Evolutionary conservation across 192 early-diverging fungal genomes (phyloP).

Genomic region (Bifiguratus adelaidae): DNA sequence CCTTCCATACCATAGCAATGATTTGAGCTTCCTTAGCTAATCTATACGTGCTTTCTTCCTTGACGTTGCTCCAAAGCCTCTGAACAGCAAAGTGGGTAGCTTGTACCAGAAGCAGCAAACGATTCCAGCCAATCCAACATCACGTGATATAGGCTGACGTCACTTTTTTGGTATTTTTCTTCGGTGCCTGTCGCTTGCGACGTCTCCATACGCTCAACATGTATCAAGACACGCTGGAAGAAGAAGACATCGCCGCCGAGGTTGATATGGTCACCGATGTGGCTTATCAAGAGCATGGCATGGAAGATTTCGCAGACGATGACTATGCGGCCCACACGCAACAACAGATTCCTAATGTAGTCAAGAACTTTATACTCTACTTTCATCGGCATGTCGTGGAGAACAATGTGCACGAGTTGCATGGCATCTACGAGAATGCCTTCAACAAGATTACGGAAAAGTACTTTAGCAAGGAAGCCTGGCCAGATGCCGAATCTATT

Average conservation of each 20-base stretch:
- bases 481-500: conserved; percentile 83
- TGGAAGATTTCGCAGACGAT: conserved; percentile 28
- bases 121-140: no score
- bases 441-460: conserved; percentile 89
- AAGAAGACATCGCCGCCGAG: conserved; percentile 47
- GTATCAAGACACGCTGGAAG: conserved; percentile 32
- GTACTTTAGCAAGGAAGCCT: conserved; percentile 78
- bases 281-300: conserved; percentile 15
- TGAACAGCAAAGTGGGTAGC: no score
- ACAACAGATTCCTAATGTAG: conserved; percentile 66
- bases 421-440: conserved; percentile 79
- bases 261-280: conserved; percentile 39
- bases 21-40: no score
- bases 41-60: no score
- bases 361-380: conserved; percentile 75
- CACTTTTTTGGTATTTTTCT: no score
- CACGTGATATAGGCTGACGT: no score
- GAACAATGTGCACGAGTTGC: conserved; percentile 77
- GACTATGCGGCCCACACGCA: conserved; percentile 19
- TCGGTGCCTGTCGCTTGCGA: no score
- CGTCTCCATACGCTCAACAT: no score
- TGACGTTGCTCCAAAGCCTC: no score
- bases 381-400: conserved; percentile 72
- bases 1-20: no score
- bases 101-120: no score